Conservation (phyloP, 2,329 filamentous ascomycete genomes). For the Fusarium sp. region DNA sequence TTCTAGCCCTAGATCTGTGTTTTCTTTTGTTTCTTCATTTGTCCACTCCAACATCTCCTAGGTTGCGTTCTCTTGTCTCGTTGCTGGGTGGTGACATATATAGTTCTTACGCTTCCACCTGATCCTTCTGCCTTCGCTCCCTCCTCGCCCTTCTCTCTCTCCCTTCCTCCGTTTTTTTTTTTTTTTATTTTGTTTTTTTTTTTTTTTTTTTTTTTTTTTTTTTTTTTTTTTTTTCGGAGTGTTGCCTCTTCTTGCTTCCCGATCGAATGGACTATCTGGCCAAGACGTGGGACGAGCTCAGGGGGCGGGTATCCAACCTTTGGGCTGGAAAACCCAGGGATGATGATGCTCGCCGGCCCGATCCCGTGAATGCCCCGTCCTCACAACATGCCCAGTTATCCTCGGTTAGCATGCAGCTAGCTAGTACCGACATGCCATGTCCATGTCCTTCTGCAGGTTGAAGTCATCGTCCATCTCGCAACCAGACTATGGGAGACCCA, state of each 20-base stretch:
- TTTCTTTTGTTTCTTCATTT: too few species aligned
- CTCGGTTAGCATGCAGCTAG: constrained; percentile 36
- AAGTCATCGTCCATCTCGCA: constrained; percentile 16
- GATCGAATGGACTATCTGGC: constrained; percentile 26
- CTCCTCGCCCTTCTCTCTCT: too few species aligned
- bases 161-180: too few species aligned
- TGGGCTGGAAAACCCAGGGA: constrained; percentile 8
- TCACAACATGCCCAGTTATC: constrained; percentile 29
- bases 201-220: not conserved
- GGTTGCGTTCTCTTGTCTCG: too few species aligned
- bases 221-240: not conserved
- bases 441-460: constrained; percentile 23
- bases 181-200: too few species aligned
- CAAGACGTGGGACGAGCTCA: constrained; percentile 29
- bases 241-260: constrained; percentile 6
- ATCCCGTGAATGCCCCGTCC: constrained; percentile 30
- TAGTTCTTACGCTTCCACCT: too few species aligned
- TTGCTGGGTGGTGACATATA: too few species aligned
- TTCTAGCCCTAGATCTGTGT: too few species aligned
- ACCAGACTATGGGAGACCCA: constrained; percentile 1
- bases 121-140: too few species aligned
- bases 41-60: too few species aligned
- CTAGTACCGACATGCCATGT: constrained; percentile 15
- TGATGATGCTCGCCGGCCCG: constrained; percentile 18
- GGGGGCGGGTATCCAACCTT: not conserved